Conservation (phyloP, 2,329 filamentous ascomycete species). For the Ascomycota sp. region DNA sequence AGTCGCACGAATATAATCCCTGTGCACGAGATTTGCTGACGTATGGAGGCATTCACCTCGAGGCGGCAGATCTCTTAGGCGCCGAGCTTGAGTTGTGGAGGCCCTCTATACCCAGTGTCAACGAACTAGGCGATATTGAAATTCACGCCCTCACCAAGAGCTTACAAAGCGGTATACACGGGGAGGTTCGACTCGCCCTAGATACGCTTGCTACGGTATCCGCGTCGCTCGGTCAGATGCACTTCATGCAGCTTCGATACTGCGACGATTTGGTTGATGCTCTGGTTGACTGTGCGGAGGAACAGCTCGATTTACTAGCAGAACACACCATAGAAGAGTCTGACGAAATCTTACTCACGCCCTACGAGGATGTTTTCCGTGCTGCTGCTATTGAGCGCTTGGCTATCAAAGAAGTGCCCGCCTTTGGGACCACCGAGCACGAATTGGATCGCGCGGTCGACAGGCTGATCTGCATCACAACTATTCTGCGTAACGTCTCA, state of each 20-base stretch:
- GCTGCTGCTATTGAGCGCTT: constrained; percentile 55
- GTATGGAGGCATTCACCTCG: constrained; percentile 52
- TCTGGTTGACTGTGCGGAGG: constrained; percentile 73
- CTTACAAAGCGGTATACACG: constrained; percentile 70
- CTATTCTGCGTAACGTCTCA: constrained; percentile 77
- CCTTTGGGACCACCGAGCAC: constrained; percentile 56
- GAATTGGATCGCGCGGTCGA: constrained; percentile 73
- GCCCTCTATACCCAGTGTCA: constrained; percentile 50
- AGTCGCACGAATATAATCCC: constrained; percentile 31
- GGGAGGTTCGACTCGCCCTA: constrained; percentile 71
- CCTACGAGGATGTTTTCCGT: constrained; percentile 73
- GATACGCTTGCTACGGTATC: constrained; percentile 56
- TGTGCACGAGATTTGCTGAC: constrained; percentile 31
- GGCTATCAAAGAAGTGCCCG: constrained; percentile 45
- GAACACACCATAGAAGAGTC: constrained; percentile 71
- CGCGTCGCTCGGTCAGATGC: constrained; percentile 36
- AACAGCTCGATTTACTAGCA: constrained; percentile 63
- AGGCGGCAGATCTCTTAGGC: constrained; percentile 39
- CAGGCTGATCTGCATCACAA: constrained; percentile 71
- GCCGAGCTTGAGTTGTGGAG: constrained; percentile 43
- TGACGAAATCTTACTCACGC: constrained; percentile 58
- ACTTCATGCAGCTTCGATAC: constrained; percentile 43
- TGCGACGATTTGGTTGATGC: constrained; percentile 81
- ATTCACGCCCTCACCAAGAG: constrained; percentile 75
- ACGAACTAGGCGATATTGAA: constrained; percentile 72